Percentiles rank a stretch among this genome's conserved stretches.
Conservation (phyloP, 2,329 filamentous ascomycete genomes). For the Aspergillus sp. region DNA sequence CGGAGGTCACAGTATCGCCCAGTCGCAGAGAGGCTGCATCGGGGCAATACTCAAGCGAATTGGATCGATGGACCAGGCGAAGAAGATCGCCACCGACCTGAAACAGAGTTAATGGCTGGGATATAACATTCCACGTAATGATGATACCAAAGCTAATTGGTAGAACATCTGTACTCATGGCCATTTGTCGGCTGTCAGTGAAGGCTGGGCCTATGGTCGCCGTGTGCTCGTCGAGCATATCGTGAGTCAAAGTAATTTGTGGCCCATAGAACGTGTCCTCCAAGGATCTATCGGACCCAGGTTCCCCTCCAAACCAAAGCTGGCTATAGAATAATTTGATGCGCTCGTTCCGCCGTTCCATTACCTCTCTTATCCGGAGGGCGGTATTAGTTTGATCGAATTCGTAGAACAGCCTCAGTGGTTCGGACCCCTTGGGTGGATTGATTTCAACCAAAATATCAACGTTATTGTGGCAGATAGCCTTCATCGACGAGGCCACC, state of each 20-base stretch:
- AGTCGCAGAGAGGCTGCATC: conserved; percentile 7
- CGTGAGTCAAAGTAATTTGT: conserved; percentile 13
- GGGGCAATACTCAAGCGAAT: conserved; percentile 13
- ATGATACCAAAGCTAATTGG: conserved; percentile 16
- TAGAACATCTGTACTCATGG: conserved; percentile 4
- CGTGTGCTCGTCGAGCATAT: conserved; percentile 66
- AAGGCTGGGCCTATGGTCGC: conserved; percentile 13
- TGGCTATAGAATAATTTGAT: conserved; percentile 98
- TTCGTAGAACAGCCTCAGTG: conserved; percentile 75
- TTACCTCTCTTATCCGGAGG: conserved; percentile 87
- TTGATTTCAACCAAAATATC: conserved; percentile 13
- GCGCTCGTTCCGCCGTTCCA: conserved; percentile 86
- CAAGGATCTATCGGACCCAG: conserved; percentile 68
- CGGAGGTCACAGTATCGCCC: conserved; percentile 15
- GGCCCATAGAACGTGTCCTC: conserved; percentile 77
- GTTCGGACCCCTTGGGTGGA: conserved; percentile 32
- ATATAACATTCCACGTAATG: conserved; percentile 19
- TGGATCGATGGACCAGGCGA: conserved; percentile 18
- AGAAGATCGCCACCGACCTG: conserved; percentile 17
- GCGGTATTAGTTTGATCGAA: conserved; percentile 90
- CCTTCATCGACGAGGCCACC: background rate
- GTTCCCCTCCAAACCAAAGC: conserved; percentile 86
- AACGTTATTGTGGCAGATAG: conserved; percentile 10
- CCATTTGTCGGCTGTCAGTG: conserved; percentile 8
- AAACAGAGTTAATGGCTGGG: conserved; percentile 8